phyloP scores from a whole-genome alignment of 371 early-diverging fungal species.

The Smittium mucronatum region DNA sequence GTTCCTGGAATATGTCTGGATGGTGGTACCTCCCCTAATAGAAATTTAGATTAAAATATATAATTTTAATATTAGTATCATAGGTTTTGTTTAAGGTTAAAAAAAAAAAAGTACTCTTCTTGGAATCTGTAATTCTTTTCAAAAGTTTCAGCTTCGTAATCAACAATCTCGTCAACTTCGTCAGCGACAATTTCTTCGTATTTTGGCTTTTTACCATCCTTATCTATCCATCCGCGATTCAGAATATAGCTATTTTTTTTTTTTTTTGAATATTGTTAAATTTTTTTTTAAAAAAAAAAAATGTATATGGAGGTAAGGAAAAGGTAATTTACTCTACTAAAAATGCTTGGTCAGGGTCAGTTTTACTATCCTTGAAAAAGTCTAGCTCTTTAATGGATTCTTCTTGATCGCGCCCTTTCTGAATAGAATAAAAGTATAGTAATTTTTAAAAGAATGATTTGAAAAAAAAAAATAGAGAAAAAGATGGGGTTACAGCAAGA shows the following conservation, averaged over 20 bases:
- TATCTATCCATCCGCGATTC: conserved; percentile 89
- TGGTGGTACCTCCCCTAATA: conserved; percentile 35
- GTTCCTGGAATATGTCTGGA: conserved; percentile 63
- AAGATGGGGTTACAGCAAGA: conserved; percentile 37
- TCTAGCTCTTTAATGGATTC: conserved; percentile 2
- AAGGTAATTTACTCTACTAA: conserved; percentile 48
- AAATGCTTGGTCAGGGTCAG: conserved; percentile 57
- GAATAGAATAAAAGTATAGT: conserved; percentile 6
- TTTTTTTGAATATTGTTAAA: conserved; percentile 5
- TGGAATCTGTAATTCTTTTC: conserved; percentile 84
- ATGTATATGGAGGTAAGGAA: conserved; percentile 14
- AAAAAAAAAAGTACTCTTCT: conserved; percentile 45
- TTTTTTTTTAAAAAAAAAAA: background rate
- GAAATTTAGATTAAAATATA: conserved; percentile 15
- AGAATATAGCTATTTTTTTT: conserved; percentile 38
- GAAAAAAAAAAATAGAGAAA: background rate
- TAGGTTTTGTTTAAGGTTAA: no score
- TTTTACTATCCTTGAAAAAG: conserved; percentile 8
- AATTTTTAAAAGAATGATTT: background rate
- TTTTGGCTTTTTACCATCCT: conserved; percentile 40
- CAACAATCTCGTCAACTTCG: conserved; percentile 47
- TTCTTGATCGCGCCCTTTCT: conserved; percentile 6
- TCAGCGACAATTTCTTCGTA: conserved; percentile 54
- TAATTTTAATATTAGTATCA: no score
- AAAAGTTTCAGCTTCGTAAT: conserved; percentile 70